phyloP scores from a whole-genome alignment of 2,329 filamentous ascomycete species.

The Chaetothyriales sp. region DNA sequence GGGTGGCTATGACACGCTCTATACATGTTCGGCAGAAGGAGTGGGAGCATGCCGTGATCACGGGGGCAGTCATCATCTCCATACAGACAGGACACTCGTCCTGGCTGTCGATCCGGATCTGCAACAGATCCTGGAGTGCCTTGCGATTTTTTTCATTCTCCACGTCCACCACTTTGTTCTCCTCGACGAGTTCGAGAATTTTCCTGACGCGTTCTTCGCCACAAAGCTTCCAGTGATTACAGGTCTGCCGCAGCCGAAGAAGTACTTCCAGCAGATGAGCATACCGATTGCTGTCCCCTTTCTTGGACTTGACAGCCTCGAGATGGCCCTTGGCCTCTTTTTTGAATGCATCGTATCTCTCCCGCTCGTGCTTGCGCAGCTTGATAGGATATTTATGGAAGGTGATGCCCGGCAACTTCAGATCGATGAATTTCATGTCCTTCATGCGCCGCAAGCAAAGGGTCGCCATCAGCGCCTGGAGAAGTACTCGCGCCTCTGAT shows the following conservation, averaged over 20 bases:
- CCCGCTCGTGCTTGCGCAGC: constrained; percentile 57
- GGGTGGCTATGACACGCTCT: constrained; percentile 53
- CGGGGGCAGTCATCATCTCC: constrained; percentile 53
- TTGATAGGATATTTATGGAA: constrained; percentile 64
- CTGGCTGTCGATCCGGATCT: constrained; percentile 61
- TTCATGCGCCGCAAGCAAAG: constrained; percentile 71
- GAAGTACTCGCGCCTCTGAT: constrained; percentile 43
- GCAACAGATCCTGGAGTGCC: constrained; percentile 59
- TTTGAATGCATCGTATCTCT: constrained; percentile 52
- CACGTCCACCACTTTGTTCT: constrained; percentile 51
- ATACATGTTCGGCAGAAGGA: constrained; percentile 64
- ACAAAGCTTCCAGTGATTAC: constrained; percentile 77
- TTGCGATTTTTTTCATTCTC: constrained; percentile 52
- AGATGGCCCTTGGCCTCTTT: constrained; percentile 56
- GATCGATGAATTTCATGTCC: constrained; percentile 74
- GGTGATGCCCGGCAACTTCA: constrained; percentile 60
- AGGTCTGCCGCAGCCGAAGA: constrained; percentile 68
- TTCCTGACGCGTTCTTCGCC: constrained; percentile 52
- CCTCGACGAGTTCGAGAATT: constrained; percentile 55
- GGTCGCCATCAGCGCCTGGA: constrained; percentile 65
- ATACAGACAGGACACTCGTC: constrained; percentile 76
- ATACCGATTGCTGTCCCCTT: constrained; percentile 44
- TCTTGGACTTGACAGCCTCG: constrained; percentile 26
- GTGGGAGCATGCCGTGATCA: constrained; percentile 77
- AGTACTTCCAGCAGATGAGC: constrained; percentile 66